Conservation (phyloP, 441 rosid genomes). For the Pelargonium australe region DNA sequence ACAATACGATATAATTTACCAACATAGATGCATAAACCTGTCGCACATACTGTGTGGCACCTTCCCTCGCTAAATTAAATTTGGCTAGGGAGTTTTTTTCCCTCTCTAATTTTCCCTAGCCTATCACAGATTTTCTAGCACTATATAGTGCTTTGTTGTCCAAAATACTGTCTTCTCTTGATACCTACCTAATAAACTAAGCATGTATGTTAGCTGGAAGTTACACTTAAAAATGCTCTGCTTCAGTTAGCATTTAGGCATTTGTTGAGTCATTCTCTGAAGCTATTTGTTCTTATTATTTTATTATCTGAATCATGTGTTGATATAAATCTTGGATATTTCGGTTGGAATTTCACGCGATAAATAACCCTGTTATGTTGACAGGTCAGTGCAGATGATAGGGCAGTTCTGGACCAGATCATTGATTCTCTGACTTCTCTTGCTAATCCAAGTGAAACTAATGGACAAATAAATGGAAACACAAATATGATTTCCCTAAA, state of each 20-base stretch:
- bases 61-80: no score
- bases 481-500: conserved; percentile 41
- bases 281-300: not conserved
- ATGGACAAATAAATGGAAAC: conserved; percentile 26
- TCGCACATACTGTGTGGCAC: no score
- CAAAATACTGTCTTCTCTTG: not conserved
- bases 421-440: conserved; percentile 76
- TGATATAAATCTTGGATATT: not conserved
- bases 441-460: conserved; percentile 50
- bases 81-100: no score
- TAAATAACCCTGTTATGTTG: conserved; percentile 22
- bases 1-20: not conserved
- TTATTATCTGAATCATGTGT: not conserved
- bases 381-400: conserved; percentile 88
- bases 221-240: not conserved
- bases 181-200: not conserved
- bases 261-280: not conserved
- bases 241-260: not conserved
- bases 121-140: no score
- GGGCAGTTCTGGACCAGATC: conserved; percentile 67
- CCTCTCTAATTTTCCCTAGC: no score
- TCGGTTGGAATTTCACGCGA: conserved; percentile 13
- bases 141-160: not conserved
- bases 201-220: no score
- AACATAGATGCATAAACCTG: not conserved